Conservation (phyloP, 345 rosid species). For the Leavenworthia alabamica region DNA sequence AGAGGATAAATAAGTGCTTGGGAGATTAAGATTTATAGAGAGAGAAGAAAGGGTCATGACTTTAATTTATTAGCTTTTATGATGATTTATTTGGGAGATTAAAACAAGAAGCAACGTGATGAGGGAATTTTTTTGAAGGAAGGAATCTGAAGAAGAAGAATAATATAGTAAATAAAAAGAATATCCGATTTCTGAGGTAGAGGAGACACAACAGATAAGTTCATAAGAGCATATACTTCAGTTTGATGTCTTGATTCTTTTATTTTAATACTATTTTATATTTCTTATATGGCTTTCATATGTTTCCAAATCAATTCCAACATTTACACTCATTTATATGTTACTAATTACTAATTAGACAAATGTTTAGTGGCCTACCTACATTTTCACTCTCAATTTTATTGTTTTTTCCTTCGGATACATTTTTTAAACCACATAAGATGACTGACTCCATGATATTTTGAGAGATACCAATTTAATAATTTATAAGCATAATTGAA, state of each 20-base stretch:
- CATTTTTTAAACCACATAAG: not conserved
- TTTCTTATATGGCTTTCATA: not conserved
- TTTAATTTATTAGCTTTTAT: not conserved
- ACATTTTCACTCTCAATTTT: too few relatives aligned
- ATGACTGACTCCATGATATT: not conserved
- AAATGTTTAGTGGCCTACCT: not conserved
- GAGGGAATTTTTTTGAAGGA: not conserved
- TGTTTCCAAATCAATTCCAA: not conserved
- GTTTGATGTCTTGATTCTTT: not conserved
- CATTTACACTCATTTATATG: not conserved
- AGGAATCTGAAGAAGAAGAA: slow-evolving; percentile 16
- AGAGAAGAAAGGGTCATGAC: slow-evolving; percentile 39
- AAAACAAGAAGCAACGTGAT: too few relatives aligned
- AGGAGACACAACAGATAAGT: slow-evolving; percentile 20
- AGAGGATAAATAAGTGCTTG: slow-evolving; percentile 21
- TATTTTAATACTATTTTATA: not conserved
- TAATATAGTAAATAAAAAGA: not conserved
- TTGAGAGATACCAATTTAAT: not conserved
- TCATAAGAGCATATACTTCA: slow-evolving; percentile 18
- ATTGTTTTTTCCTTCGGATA: not conserved
- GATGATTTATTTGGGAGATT: slow-evolving; percentile 12
- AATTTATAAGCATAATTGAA: not conserved
- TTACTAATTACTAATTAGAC: not conserved
- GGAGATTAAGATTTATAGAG: slow-evolving; percentile 44
- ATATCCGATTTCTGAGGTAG: slow-evolving; percentile 11